Evolutionary conservation across 768 basidiomycete genomes (phyloP), one percentile per base, ranked within the genome.

Genomic region (Pleurotus sapidus): DNA sequence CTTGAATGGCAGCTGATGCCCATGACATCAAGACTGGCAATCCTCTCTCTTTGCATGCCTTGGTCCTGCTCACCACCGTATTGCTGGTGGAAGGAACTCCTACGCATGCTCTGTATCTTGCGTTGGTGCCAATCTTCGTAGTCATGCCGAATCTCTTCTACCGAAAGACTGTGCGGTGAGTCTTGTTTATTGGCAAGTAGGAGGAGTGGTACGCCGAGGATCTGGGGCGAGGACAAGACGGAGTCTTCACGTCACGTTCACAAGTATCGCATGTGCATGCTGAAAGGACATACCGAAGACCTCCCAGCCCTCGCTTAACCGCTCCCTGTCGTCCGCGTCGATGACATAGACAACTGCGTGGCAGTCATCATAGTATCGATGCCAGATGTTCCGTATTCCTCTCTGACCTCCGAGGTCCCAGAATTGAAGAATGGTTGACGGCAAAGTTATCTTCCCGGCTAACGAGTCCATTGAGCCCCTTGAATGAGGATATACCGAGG

Each of bases 101-200:
- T 73, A 55, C 87, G 77, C 14, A 86, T 83, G 62, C 83, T 88
- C 67, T 88, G 88, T 45, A 87, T 74, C 67, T 87, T 86, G 48
- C 84, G 78, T 64, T 90, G 87, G 66, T 91, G 83, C 91, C 93
- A 94, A 47, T 87, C 87, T 68, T 93, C 90, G 59, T 93, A 93
- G 68, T 90, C 86, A 59, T 94, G 88, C 18, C 95, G 76, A 48
- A 99, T 95, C 60, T 98, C 93, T 50, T 93, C 88, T 0, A 95
- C 91, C 0, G 92, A 89, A 30, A 98, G 77, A 62, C 89, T 89
- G 15, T 77, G 71, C 0, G 89, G 87, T 3, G 81, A 84, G 63
- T 98, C 97, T 70, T 98, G 96, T 69, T 99, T 98, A 75, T 98
- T 98, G 24, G 95, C 97, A 15, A 98, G 81, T 8, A 99, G 84